A percentile compares a stretch with the other conserved stretches of the same genome.
Conservation (phyloP, 2,329 filamentous ascomycete genomes). For the Colletotrichum sp. region DNA sequence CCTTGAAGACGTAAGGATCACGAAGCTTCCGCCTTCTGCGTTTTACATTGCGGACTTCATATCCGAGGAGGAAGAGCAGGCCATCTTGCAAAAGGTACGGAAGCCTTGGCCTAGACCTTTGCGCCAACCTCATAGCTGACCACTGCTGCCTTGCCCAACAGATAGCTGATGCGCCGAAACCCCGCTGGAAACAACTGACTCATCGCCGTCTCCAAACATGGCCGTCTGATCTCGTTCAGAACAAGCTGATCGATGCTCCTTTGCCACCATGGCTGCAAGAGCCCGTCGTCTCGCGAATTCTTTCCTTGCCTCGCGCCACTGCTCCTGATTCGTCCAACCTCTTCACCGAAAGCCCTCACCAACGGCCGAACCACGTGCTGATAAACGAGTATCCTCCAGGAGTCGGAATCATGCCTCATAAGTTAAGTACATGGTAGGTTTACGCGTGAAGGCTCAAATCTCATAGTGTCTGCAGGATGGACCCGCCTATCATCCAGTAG, state of each 20-base stretch:
- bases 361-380: conserved; percentile 84
- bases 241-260: conserved; percentile 76
- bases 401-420: conserved; percentile 96
- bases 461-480: conserved; percentile 65
- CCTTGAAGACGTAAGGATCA: conserved; percentile 58
- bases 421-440: conserved; percentile 49
- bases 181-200: conserved; percentile 86
- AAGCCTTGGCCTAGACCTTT: not conserved
- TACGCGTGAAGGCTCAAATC: conserved; percentile 18
- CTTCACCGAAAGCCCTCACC: conserved; percentile 72
- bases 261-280: conserved; percentile 78
- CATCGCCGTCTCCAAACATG: conserved; percentile 90
- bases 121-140: not conserved
- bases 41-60: conserved; percentile 92
- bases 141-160: conserved; percentile 47
- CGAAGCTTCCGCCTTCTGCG: conserved; percentile 64
- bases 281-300: conserved; percentile 69
- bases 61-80: conserved; percentile 72
- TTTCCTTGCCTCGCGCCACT: conserved; percentile 45
- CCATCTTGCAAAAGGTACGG: conserved; percentile 72
- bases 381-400: conserved; percentile 91
- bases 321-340: conserved; percentile 40
- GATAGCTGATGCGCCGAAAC: conserved; percentile 70
- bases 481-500: conserved; percentile 82
- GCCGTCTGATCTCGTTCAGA: conserved; percentile 80